phyloP scores from a whole-genome alignment of 1,139 yeast species.

The Lodderomyces metapsilosis region DNA sequence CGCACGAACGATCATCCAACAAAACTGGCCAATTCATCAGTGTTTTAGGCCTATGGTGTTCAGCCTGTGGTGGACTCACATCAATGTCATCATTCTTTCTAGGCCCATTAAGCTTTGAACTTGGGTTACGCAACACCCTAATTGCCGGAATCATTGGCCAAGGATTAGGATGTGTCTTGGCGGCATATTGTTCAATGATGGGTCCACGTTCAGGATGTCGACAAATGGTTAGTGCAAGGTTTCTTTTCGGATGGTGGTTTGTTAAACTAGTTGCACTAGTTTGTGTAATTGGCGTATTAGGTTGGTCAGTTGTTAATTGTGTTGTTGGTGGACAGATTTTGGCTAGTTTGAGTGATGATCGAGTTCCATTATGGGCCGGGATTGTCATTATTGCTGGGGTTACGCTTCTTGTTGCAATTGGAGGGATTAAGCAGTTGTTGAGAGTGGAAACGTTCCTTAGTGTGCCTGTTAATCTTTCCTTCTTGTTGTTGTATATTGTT shows the following conservation, averaged over 20 bases:
- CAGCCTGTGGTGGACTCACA: slow-evolving; percentile 82
- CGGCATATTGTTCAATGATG: slow-evolving; percentile 80
- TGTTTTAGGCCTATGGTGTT: slow-evolving; percentile 75
- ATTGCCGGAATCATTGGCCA: slow-evolving; percentile 62
- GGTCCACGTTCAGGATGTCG: slow-evolving; percentile 87
- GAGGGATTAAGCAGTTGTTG: slow-evolving; percentile 72
- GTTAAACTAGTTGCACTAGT: slow-evolving; percentile 71
- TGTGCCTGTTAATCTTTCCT: slow-evolving; percentile 67
- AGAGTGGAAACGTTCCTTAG: slow-evolving; percentile 68
- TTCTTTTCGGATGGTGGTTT: slow-evolving; percentile 79
- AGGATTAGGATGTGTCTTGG: slow-evolving; percentile 66
- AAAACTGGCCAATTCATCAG: slow-evolving; percentile 49
- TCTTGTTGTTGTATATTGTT: slow-evolving; percentile 66
- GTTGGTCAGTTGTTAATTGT: slow-evolving; percentile 83
- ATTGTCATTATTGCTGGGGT: slow-evolving; percentile 65
- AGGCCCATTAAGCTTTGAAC: slow-evolving; percentile 67
- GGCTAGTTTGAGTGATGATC: slow-evolving; percentile 58
- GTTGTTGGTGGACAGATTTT: slow-evolving; percentile 86
- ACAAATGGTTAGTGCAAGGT: slow-evolving; percentile 82
- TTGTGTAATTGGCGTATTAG: slow-evolving; percentile 72
- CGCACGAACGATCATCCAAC: slow-evolving; percentile 63
- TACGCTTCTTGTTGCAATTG: slow-evolving; percentile 65
- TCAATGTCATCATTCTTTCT: slow-evolving; percentile 79
- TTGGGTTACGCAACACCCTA: slow-evolving; percentile 64
- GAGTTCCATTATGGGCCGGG: slow-evolving; percentile 69